Conservation (phyloP, 2,329 filamentous ascomycete genomes). For the Diaporthe citriasiana region DNA sequence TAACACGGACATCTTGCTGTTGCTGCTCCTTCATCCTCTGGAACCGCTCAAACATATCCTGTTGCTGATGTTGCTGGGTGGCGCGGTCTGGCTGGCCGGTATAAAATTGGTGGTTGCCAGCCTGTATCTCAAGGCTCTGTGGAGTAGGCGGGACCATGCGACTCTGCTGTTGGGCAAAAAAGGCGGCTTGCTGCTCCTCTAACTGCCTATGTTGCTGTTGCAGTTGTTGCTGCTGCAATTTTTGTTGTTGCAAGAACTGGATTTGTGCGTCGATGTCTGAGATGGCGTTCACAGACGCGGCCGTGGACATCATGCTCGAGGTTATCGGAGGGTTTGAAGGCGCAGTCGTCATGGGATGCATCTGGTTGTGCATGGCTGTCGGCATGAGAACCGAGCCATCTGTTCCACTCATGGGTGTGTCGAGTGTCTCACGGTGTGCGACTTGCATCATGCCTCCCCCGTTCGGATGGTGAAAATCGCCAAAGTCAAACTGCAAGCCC, state of each 20-base stretch:
- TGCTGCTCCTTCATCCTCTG: slow-evolving; percentile 72
- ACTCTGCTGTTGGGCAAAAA: slow-evolving; percentile 66
- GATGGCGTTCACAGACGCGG: slow-evolving; percentile 66
- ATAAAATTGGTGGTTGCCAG: slow-evolving; percentile 71
- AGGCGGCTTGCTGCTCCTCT: slow-evolving; percentile 69
- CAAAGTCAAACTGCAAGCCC: slow-evolving; percentile 72
- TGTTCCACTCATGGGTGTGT: slow-evolving; percentile 65
- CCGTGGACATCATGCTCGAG: slow-evolving; percentile 61
- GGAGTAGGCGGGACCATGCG: slow-evolving; percentile 83
- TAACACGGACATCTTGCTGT: slow-evolving; percentile 74
- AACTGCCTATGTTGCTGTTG: slow-evolving; percentile 72
- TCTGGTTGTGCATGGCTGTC: slow-evolving; percentile 59
- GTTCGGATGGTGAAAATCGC: slow-evolving; percentile 62
- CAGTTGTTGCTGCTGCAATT: slow-evolving; percentile 71
- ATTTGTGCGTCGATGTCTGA: slow-evolving; percentile 76
- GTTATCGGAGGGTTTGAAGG: slow-evolving; percentile 61
- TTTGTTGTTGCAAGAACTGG: slow-evolving; percentile 75
- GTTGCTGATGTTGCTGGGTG: slow-evolving; percentile 68
- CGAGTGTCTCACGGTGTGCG: slow-evolving; percentile 57
- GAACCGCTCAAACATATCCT: slow-evolving; percentile 76
- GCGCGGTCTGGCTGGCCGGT: slow-evolving; percentile 65
- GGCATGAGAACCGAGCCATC: slow-evolving; percentile 55
- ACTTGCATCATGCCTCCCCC: slow-evolving; percentile 57
- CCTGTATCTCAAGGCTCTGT: slow-evolving; percentile 83
- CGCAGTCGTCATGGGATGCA: slow-evolving; percentile 64